Percentiles rank a stretch among this genome's conserved stretches.
These are phyloP conservation scores for Solanum sitiens DNA, from an alignment of 257 asterid genomes.

Conservation along the genomic window DNA sequence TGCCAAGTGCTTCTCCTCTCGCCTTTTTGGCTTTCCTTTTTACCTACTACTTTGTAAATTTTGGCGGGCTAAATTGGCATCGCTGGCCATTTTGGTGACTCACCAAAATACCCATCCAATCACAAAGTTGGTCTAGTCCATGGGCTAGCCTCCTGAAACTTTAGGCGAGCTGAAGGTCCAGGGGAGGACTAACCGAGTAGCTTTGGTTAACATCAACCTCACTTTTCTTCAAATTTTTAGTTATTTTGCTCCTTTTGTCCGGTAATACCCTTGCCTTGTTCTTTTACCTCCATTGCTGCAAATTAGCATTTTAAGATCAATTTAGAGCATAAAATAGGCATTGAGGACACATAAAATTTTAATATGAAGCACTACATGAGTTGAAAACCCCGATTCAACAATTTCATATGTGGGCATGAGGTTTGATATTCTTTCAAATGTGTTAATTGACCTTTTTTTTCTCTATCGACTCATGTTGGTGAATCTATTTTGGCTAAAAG, in stretches of 20 bases:
- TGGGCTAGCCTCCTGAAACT: neutral
- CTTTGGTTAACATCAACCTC: neutral
- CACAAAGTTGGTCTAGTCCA: neutral
- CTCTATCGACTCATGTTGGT: neutral
- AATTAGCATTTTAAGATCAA: too few relatives aligned
- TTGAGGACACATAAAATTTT: neutral
- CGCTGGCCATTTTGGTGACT: too few relatives aligned
- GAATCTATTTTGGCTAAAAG: neutral
- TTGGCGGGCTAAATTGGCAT: neutral
- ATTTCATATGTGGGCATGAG: neutral
- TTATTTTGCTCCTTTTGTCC: fast-evolving
- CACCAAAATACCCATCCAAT: neutral
- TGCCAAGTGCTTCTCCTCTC: neutral
- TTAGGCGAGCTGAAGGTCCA: neutral
- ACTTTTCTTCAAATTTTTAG: neutral
- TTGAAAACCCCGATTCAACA: neutral
- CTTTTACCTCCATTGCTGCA: too few relatives aligned
- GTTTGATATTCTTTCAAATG: neutral
- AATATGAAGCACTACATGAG: neutral
- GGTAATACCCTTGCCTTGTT: neutral
- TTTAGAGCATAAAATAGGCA: neutral
- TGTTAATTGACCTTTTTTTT: neutral
- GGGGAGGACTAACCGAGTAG: neutral
- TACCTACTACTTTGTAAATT: neutral
- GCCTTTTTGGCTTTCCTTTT: neutral